These are phyloP conservation scores for Amanita rubescens DNA, from an alignment of 768 basidiomycete species.

Conservation along the genomic window DNA sequence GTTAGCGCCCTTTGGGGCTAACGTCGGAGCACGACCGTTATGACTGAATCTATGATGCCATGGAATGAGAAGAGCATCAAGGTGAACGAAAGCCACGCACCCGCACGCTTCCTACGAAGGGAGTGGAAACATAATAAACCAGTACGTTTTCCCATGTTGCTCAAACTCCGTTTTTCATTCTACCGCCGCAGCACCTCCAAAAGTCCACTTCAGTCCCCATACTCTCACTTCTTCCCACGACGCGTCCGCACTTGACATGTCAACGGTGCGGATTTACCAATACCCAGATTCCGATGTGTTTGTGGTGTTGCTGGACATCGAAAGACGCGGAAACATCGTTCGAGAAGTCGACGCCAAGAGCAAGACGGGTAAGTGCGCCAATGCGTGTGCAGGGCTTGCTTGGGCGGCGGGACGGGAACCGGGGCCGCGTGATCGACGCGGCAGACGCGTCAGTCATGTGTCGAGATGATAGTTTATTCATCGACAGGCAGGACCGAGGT, in stretches of 20 bases:
- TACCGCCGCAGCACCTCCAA: conserved; percentile 30
- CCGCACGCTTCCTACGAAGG: conserved; percentile 22
- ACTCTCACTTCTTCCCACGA: conserved; percentile 30
- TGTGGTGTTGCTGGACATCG: conserved; percentile 46
- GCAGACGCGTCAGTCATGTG: neutral
- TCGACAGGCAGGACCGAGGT: neutral
- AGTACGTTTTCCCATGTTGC: conserved; percentile 18
- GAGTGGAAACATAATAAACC: conserved; percentile 38
- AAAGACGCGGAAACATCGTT: conserved; percentile 31
- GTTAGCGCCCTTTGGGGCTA: neutral
- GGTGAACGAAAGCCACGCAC: neutral
- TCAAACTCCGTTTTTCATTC: conserved; percentile 8
- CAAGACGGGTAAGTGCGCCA: conserved; percentile 27
- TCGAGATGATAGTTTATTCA: neutral
- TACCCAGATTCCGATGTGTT: conserved; percentile 39
- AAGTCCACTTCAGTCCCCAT: conserved; percentile 41
- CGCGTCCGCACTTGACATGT: conserved; percentile 40
- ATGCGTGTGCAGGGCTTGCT: neutral
- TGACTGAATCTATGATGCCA: neutral
- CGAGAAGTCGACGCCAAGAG: conserved; percentile 30
- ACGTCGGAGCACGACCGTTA: neutral
- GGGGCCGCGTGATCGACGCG: neutral
- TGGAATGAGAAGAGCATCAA: neutral
- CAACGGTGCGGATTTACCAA: conserved; percentile 39
- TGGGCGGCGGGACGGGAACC: too few species aligned